phyloP scores from a whole-genome alignment of 2,329 filamentous ascomycete genomes.

The Penicillium sp. region DNA sequence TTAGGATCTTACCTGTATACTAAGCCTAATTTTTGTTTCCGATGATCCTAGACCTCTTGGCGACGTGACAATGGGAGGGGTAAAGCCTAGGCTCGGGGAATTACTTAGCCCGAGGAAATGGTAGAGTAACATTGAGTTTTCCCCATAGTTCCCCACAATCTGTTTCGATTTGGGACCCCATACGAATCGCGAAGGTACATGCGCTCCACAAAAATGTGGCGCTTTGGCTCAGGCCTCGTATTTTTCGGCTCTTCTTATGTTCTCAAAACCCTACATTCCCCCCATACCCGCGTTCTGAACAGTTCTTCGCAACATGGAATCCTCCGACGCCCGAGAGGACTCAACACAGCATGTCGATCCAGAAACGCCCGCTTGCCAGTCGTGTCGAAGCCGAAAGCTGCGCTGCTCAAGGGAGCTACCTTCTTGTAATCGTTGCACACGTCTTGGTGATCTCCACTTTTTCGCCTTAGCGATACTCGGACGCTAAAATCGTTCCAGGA shows the following conservation, averaged over 20 bases:
- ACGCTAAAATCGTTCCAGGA: neutral
- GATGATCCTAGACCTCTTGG: too few species aligned
- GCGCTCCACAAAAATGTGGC: too few species aligned
- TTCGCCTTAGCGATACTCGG: neutral
- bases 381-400: constrained; percentile 17
- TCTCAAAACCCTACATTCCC: neutral
- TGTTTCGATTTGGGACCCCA: neutral
- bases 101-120: neutral
- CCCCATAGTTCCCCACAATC: neutral
- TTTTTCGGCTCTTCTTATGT: neutral
- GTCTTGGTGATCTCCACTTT: constrained; percentile 3
- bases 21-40: neutral
- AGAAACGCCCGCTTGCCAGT: constrained; percentile 25
- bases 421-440: constrained; percentile 6
- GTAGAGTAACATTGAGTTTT: constrained; percentile 7
- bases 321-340: constrained; percentile 4
- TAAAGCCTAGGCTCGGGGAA: neutral
- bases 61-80: neutral
- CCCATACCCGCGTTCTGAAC: neutral
- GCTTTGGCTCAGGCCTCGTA: too few species aligned
- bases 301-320: neutral
- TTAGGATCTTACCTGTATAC: neutral
- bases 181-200: neutral
- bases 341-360: neutral
- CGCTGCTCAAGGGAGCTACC: constrained; percentile 14